Evolutionary conservation across 169 alveolate genomes (phyloP), one percentile per base, ranked within the genome.

Genomic region (Blepharisma undulans): DNA sequence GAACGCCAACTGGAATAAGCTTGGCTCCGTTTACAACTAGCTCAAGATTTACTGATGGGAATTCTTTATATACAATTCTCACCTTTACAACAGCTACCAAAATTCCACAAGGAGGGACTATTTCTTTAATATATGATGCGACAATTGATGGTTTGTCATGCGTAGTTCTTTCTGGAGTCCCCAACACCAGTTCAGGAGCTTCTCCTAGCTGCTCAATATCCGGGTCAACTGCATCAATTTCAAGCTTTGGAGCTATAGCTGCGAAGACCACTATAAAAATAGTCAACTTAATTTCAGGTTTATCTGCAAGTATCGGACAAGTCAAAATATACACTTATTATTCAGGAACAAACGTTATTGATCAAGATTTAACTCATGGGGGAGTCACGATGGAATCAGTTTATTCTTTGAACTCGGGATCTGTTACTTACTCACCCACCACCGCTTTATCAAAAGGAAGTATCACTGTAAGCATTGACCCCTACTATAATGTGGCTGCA

Each of bases 121-220:
- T 82, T 22, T 21, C 18, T 48, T 21, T 82, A 32, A 33, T 32
- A 21, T 82, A 82, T 82, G 36, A 30, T 19, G 48, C 30, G 0
- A 19, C 89, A 6, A 48, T 82, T 22, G 76, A 21, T 21, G 6
- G n/a, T 34, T 21, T 25, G 14, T 32, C 78, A n/a, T 82, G 89
- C 34, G 10, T 82, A 36, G 72, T 48, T 30, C 60, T 36, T 34
- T 22, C 89, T 36, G 89, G 74, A 1, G 76, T 82, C 36, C 34
- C 89, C 8, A 82, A 59, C 72, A 48, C 22, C 14, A 6, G 36
- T 6, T 72, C 33, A 34, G 86, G 86, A 1, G 18, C 34, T 25
- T 14, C n/a, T 22, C 34, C 86, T 78, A 32, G 25, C 34, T 78
- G 86, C 34, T 78, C 86, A 21, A 78, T 78, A 27, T 78, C 86